Conservation (phyloP, 2,329 filamentous ascomycete genomes). For the Arthrobotrys entomopaga region DNA sequence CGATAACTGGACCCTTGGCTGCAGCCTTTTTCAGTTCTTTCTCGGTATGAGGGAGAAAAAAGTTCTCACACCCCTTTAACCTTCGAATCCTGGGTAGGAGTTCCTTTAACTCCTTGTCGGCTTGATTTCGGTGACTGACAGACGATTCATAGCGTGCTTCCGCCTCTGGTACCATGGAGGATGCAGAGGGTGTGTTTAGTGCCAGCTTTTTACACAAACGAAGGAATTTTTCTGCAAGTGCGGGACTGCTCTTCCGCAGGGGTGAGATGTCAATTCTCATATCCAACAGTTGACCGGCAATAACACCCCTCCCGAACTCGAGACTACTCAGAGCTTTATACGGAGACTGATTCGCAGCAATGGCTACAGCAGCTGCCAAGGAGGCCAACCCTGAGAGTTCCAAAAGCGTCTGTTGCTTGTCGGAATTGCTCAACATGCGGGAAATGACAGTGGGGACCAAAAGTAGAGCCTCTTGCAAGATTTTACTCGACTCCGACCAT, state of each 20-base stretch:
- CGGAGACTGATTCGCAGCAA: constrained; percentile 39
- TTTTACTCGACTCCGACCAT: neutral
- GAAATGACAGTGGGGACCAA: neutral
- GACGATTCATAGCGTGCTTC: constrained; percentile 20
- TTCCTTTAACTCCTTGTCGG: neutral
- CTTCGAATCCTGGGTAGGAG: constrained; percentile 53
- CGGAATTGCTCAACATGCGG: neutral
- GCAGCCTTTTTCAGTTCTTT: constrained; percentile 57
- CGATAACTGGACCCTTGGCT: constrained; percentile 58
- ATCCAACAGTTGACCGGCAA: constrained; percentile 56
- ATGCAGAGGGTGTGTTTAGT: no score
- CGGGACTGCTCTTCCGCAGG: neutral
- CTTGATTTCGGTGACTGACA: constrained; percentile 11
- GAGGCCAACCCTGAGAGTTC: neutral
- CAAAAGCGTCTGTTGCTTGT: neutral
- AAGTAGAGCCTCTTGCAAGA: neutral
- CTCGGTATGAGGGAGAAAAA: constrained; percentile 56
- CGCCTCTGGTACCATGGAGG: no score
- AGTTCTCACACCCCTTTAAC: constrained; percentile 57
- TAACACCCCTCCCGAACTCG: constrained; percentile 59
- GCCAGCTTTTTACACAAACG: no score
- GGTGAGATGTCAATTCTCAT: constrained; percentile 55
- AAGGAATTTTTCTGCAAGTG: no score
- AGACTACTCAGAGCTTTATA: constrained; percentile 55
- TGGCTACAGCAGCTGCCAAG: neutral